Evolutionary conservation across 345 rosid species (phyloP).

Genomic region (Zanthoxylum bungeanum): DNA sequence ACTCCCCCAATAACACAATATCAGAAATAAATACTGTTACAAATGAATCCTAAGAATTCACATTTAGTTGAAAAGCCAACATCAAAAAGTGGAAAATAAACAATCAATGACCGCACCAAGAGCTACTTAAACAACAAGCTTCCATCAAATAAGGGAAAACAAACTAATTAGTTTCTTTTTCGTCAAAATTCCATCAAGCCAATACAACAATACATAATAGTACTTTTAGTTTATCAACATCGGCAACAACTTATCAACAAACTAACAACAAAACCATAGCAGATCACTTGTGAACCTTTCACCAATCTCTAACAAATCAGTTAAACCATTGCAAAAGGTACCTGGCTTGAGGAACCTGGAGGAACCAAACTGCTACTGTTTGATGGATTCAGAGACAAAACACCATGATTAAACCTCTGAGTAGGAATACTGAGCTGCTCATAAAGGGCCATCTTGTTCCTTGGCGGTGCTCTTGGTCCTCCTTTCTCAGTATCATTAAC

Average conservation of each 20-base stretch:
- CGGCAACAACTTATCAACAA: not conserved
- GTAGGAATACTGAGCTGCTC: slow-evolving; percentile 90
- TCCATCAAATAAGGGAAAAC: not conserved
- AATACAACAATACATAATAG: not conserved
- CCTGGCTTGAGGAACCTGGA: slow-evolving; percentile 61
- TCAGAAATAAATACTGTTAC: not conserved
- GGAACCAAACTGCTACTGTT: slow-evolving; percentile 34
- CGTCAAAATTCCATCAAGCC: not conserved
- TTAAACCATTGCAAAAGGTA: slow-evolving; percentile 18
- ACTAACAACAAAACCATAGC: too few relatives aligned
- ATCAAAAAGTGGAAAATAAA: not conserved
- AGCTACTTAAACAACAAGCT: not conserved
- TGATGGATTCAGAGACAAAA: slow-evolving; percentile 32
- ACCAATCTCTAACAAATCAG: slow-evolving; percentile 3
- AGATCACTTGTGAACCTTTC: slow-evolving; percentile 1
- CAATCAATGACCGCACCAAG: not conserved
- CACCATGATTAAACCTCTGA: slow-evolving; percentile 57
- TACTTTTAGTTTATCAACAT: not conserved
- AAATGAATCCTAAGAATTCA: slow-evolving; percentile 2
- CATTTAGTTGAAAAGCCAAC: not conserved
- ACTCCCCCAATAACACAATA: not conserved
- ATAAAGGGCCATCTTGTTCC: slow-evolving; percentile 99
- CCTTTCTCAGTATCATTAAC: slow-evolving; percentile 89
- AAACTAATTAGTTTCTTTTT: not conserved
- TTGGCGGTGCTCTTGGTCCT: slow-evolving; percentile 97